phyloP scores from a whole-genome alignment of 2,329 filamentous ascomycete species.

The Graphium sp. region DNA sequence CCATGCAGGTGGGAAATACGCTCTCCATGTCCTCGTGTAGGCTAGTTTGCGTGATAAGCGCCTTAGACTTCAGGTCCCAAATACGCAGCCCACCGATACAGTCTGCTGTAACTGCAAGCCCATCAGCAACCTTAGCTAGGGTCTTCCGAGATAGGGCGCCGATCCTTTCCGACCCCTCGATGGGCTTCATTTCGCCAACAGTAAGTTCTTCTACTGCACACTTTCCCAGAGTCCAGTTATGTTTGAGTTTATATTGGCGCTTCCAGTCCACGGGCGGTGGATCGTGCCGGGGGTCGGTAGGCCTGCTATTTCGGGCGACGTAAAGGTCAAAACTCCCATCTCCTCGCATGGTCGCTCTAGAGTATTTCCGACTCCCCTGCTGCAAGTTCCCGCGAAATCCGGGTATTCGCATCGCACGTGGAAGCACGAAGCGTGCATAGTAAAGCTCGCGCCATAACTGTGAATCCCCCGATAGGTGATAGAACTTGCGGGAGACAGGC shows the following conservation, averaged over 20 bases:
- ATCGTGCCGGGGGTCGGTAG: constrained; percentile 2
- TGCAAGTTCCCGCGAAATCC: constrained; percentile 26
- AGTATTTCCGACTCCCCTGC: background rate
- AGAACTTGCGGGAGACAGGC: constrained; percentile 59
- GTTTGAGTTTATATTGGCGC: constrained; percentile 67
- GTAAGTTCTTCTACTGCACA: constrained; percentile 68
- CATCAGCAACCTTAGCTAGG: constrained; percentile 62
- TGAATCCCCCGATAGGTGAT: constrained; percentile 57
- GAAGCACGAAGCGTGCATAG: constrained; percentile 72
- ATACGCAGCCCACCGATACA: constrained; percentile 51
- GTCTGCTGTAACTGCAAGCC: constrained; percentile 66
- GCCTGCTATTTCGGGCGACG: no score
- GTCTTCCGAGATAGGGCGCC: constrained; percentile 29
- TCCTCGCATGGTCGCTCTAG: no score
- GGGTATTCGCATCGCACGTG: constrained; percentile 60
- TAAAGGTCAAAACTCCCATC: no score
- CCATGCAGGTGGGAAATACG: constrained; percentile 41
- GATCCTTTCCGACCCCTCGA: constrained; percentile 16
- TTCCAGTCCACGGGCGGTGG: constrained; percentile 56
- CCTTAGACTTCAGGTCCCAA: constrained; percentile 55
- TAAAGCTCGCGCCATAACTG: constrained; percentile 87
- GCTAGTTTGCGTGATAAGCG: constrained; percentile 33
- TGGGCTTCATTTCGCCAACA: no score
- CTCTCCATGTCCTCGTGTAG: constrained; percentile 13
- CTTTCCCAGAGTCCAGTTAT: constrained; percentile 79